These are phyloP conservation scores for Ophiostoma sp. DNA, from an alignment of 2,329 filamentous ascomycete species.

Conservation along the genomic window DNA sequence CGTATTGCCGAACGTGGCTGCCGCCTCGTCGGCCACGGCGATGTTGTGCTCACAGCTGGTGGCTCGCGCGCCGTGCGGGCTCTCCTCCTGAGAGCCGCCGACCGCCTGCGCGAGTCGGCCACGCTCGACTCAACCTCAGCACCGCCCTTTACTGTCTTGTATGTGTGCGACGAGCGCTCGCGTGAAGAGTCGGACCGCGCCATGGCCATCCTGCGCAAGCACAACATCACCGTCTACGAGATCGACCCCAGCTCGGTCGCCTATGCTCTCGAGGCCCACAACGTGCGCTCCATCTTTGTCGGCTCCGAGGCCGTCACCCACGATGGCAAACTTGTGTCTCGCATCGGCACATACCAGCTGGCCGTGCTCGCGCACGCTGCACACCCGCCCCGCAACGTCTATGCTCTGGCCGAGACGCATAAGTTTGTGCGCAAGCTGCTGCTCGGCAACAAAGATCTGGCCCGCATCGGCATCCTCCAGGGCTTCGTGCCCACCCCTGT, in stretches of 20 bases:
- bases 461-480: conserved; percentile 61
- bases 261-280: conserved; percentile 62
- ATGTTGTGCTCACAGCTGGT: conserved; percentile 83
- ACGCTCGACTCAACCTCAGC: conserved; percentile 30
- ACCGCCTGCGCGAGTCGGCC: conserved; percentile 41
- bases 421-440: conserved; percentile 91
- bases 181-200: conserved; percentile 60
- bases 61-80: conserved; percentile 78
- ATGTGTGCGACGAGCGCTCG: conserved; percentile 55
- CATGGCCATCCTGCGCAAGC: conserved; percentile 63
- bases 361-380: conserved; percentile 69
- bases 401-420: conserved; percentile 90
- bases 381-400: conserved; percentile 55
- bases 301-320: conserved; percentile 84
- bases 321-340: conserved; percentile 86
- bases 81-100: conserved; percentile 67
- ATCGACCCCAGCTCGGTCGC: conserved; percentile 72
- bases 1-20: conserved; percentile 76
- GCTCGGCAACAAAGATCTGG: conserved; percentile 69
- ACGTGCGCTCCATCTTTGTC: conserved; percentile 63
- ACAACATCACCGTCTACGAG: conserved; percentile 75
- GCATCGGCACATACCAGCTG: conserved; percentile 81
- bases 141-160: conserved; percentile 70
- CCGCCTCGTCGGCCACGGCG: conserved; percentile 71
- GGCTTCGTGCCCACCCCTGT: conserved; percentile 54